Conservation (phyloP, 352 stramenopile species). For the Globisporangium takayamanum region DNA sequence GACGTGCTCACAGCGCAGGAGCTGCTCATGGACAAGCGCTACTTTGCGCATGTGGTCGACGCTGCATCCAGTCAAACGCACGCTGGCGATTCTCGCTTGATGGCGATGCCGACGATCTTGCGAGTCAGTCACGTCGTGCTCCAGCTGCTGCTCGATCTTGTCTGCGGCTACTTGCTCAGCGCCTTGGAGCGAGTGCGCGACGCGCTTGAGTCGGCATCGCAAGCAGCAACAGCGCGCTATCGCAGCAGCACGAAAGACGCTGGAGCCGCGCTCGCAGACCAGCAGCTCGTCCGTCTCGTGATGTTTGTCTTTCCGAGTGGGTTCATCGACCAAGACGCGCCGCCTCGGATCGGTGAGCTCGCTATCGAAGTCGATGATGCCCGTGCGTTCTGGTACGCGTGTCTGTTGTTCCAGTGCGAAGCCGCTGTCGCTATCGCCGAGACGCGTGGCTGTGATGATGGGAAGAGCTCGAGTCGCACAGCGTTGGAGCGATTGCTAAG, state of each 20-base stretch:
- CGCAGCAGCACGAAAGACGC: background rate
- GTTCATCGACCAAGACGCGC: slow-evolving; percentile 19
- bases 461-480: background rate
- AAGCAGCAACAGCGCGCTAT: background rate
- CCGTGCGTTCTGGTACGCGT: slow-evolving; percentile 27
- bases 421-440: background rate
- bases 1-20: slow-evolving; percentile 40
- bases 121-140: slow-evolving; percentile 25
- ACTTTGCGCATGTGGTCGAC: slow-evolving; percentile 10
- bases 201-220: slow-evolving; percentile 6
- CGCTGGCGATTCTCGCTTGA: too few relatives aligned
- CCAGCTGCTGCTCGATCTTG: slow-evolving; percentile 43
- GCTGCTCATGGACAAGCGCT: slow-evolving; percentile 20
- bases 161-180: slow-evolving; percentile 46
- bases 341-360: slow-evolving; percentile 42
- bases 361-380: slow-evolving; percentile 40
- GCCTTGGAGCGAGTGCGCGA: slow-evolving; percentile 39
- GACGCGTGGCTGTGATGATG: background rate
- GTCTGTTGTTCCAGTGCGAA: slow-evolving; percentile 40
- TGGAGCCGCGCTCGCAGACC: background rate
- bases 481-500: background rate
- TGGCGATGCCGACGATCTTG: slow-evolving; percentile 5
- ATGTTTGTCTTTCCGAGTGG: slow-evolving; percentile 31
- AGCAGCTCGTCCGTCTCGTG: slow-evolving; percentile 13
- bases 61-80: background rate